These are phyloP conservation scores for Detonula confervacea DNA, from an alignment of 352 stramenopile genomes.

Conservation along the genomic window DNA sequence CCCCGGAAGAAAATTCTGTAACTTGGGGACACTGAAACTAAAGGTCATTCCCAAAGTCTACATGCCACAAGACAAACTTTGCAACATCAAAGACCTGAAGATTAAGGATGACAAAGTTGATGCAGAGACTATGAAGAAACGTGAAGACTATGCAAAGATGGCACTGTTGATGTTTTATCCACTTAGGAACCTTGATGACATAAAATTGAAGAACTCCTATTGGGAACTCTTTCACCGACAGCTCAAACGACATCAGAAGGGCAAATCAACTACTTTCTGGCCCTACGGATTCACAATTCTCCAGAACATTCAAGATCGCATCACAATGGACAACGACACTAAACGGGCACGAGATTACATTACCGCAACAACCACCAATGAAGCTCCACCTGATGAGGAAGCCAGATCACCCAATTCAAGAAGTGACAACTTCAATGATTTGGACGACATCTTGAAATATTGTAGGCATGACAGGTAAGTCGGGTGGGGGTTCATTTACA, in stretches of 20 bases:
- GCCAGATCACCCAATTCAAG: no score
- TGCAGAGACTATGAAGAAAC: neutral
- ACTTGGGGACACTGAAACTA: neutral
- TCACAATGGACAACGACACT: neutral
- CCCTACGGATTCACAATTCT: conserved; percentile 32
- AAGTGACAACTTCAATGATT: no score
- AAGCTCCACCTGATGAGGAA: neutral
- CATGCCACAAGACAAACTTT: neutral
- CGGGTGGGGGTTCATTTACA: no score
- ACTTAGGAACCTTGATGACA: neutral
- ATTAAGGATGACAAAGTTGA: neutral
- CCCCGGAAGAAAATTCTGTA: neutral
- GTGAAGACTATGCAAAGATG: conserved; percentile 41
- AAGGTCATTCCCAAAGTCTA: neutral
- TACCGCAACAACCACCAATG: neutral
- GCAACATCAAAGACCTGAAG: neutral
- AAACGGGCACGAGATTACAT: neutral
- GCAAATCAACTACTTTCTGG: conserved; percentile 19
- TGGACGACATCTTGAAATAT: neutral
- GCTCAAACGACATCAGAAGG: neutral
- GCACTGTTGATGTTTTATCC: conserved; percentile 37
- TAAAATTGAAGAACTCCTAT: neutral
- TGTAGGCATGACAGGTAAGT: neutral
- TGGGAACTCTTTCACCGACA: conserved; percentile 23
- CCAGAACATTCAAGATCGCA: conserved; percentile 22